These are phyloP conservation scores for Kalanchoe fedtschenkoi DNA, from an alignment of 164 flowering plant species.

Conservation along the genomic window DNA sequence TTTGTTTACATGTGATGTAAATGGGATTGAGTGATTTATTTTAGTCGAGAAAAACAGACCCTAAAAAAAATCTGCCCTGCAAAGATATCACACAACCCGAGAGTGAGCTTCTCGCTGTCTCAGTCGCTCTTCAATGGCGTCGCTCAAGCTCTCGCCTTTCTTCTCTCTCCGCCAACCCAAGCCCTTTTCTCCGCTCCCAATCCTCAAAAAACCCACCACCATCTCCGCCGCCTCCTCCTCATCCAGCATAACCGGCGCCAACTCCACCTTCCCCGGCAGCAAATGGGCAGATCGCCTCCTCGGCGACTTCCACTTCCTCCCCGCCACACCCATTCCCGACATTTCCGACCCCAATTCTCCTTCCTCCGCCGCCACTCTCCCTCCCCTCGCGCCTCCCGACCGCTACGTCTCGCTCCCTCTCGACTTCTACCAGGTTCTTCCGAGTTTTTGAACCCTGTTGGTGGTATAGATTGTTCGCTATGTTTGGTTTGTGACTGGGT, in stretches of 20 bases:
- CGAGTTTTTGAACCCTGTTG: too few relatives aligned
- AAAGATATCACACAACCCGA: not conserved
- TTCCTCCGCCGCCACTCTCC: slow-evolving; percentile 23
- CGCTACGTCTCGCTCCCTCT: slow-evolving; percentile 63
- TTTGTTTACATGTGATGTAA: too few relatives aligned
- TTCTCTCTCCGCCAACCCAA: not conserved
- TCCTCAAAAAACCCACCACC: not conserved
- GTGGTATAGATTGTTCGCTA: too few relatives aligned
- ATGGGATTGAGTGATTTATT: too few relatives aligned
- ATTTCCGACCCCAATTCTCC: too few relatives aligned
- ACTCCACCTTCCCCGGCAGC: slow-evolving; percentile 47
- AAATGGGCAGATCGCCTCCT: slow-evolving; percentile 97
- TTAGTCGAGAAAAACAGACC: not conserved
- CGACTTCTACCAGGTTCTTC: slow-evolving; percentile 57
- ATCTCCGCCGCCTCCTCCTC: slow-evolving; percentile 1
- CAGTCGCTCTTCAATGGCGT: slow-evolving; percentile 1
- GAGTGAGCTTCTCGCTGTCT: too few relatives aligned
- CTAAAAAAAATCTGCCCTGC: not conserved
- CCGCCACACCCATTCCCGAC: slow-evolving; percentile 14
- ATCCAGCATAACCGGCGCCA: not conserved
- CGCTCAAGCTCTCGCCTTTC: slow-evolving; percentile 12
- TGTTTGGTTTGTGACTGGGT: not conserved
- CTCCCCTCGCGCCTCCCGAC: slow-evolving; percentile 29
- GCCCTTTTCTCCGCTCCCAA: not conserved
- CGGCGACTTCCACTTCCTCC: slow-evolving; percentile 68